Percentiles rank a stretch among this genome's conserved stretches.
Conservation (phyloP, 2,329 filamentous ascomycete species). For the Lecanicillium sp. region DNA sequence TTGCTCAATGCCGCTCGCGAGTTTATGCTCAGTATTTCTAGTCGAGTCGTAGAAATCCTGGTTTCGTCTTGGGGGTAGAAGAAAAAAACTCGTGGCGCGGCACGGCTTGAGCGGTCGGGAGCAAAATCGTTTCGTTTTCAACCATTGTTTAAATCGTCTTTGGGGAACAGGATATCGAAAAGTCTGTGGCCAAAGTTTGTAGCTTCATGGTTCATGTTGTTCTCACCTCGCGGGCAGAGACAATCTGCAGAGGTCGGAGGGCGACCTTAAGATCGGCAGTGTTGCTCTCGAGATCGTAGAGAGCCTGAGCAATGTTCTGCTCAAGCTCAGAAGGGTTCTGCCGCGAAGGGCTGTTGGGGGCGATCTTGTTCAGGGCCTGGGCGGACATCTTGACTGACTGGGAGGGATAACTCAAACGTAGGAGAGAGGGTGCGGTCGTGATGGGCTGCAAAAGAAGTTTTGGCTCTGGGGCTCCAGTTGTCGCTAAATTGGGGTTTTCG, state of each 20-base stretch:
- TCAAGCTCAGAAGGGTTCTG: slow-evolving; percentile 96
- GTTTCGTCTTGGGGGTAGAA: neutral
- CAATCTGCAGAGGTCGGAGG: slow-evolving; percentile 96
- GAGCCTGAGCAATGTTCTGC: slow-evolving; percentile 91
- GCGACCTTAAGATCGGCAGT: slow-evolving; percentile 95
- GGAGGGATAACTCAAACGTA: slow-evolving; percentile 25
- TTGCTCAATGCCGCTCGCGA: too few species aligned
- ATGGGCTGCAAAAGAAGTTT: slow-evolving; percentile 19
- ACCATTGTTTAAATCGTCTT: slow-evolving; percentile 24
- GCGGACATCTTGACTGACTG: slow-evolving; percentile 50
- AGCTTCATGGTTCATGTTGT: slow-evolving; percentile 23
- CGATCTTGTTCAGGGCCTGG: slow-evolving; percentile 94
- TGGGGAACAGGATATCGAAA: slow-evolving; percentile 38
- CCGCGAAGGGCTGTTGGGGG: slow-evolving; percentile 91
- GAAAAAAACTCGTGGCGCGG: neutral
- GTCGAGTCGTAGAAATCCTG: too few species aligned
- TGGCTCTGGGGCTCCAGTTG: slow-evolving; percentile 15
- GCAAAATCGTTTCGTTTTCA: slow-evolving; percentile 8
- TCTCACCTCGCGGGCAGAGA: slow-evolving; percentile 99
- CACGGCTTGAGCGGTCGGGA: neutral
- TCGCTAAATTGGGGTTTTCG: slow-evolving; percentile 36
- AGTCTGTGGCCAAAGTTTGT: slow-evolving; percentile 10
- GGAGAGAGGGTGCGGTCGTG: slow-evolving; percentile 20
- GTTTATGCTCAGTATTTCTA: too few species aligned
- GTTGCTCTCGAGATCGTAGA: slow-evolving; percentile 99